A percentile compares a stretch with the other conserved stretches of the same genome.
phyloP scores from a whole-genome alignment of 2,329 filamentous ascomycete species.

The Apiospora arundinis region DNA sequence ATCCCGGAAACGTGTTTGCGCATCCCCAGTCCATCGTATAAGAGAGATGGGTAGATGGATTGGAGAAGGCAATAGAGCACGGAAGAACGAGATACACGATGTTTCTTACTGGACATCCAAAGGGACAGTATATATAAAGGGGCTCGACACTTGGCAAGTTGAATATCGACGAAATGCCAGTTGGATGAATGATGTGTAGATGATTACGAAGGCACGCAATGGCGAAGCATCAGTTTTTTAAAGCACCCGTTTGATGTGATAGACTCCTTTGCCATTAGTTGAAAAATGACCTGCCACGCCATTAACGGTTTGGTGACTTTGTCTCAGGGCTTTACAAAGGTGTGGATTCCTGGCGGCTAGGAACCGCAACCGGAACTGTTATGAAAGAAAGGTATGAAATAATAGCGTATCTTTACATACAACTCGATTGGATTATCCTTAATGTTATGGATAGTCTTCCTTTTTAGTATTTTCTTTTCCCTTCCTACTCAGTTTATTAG shows the following conservation, averaged over 20 bases:
- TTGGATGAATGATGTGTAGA: too few species aligned
- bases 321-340: neutral
- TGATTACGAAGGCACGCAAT: too few species aligned
- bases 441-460: neutral
- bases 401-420: neutral
- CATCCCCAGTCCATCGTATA: constrained; percentile 36
- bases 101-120: too few species aligned
- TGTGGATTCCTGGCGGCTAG: neutral
- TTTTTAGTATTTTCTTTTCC: too few species aligned
- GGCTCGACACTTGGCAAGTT: too few species aligned
- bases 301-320: neutral
- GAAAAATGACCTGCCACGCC: too few species aligned
- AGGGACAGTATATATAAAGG: too few species aligned
- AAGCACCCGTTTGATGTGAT: too few species aligned
- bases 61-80: neutral
- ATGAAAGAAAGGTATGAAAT: neutral
- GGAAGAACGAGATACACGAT: neutral
- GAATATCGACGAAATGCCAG: too few species aligned
- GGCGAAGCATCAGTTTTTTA: too few species aligned
- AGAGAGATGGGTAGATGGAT: neutral
- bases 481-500: neutral
- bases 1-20: constrained; percentile 35
- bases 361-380: neutral
- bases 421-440: neutral
- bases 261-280: too few species aligned